Base-by-base conservation (phyloP, 164 flowering plant species). In the Akebia trifoliata region DNA sequence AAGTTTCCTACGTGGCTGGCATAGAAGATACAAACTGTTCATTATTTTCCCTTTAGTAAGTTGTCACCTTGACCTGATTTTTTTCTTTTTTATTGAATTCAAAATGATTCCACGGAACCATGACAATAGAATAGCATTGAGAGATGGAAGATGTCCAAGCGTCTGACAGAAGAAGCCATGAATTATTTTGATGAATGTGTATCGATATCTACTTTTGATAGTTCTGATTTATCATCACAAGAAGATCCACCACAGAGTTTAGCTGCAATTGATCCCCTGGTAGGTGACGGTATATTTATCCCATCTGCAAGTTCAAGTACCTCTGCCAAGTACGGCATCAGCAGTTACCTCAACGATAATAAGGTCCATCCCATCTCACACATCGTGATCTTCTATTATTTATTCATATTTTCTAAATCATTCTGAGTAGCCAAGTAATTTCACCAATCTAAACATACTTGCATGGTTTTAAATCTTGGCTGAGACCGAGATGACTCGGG, bases 101-200 rank as follows among this genome's bases (percentile, higher is more conserved):
- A 8, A 31, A 36, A 6, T 31, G 37, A 43, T 47, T 49, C 17
- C 36, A 34, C 21, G 31, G 21, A 31, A 24, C 31, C 28, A 4
- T 68, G 51, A 49, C 57, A 61, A 56, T 85, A 91, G 96, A 66
- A 69, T 55, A 91, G 92, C 78, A 78, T 70, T 59, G 94, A 91
- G 47, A 74, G 94, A 58, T 72, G 84, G 57, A 83, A 68, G 72
- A 84, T 83, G 82, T 81, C 96, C 12, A 79, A 72, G 65, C 76
- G 83, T 46, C 74, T 86, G 37, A 76, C 74, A 17, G 95, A 84
- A 59, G 98, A 86, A 63, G 92, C 96, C 26, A 54, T 86, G 87
- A 76, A 85, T 35, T 88, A 88, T 69, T 91, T 91, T 72, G 98
- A 91, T 55, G 98, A 91, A 66, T 88, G 90, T 65, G 90, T 88